Conservation (phyloP, 805 yeast species). For the Debaryomyces tyrocola region DNA sequence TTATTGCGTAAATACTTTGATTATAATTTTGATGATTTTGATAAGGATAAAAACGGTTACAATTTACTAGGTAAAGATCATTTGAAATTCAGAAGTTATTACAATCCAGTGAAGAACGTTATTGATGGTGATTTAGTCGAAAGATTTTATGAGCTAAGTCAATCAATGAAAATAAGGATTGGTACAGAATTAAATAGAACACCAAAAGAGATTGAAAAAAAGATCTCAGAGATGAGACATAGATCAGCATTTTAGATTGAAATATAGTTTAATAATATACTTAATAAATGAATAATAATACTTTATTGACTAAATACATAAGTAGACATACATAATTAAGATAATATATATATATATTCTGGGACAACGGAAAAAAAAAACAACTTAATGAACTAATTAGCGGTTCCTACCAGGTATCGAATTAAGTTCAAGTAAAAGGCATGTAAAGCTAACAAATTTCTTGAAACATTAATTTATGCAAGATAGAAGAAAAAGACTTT, state of each 20-base stretch:
- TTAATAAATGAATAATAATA: background rate
- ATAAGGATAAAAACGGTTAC: conserved; percentile 21
- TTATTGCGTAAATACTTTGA: conserved; percentile 34
- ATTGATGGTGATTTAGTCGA: conserved; percentile 91
- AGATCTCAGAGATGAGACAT: conserved; percentile 52
- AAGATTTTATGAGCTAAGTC: conserved; percentile 38
- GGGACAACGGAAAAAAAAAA: no score
- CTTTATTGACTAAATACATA: background rate
- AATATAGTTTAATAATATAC: no score
- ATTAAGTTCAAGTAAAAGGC: background rate
- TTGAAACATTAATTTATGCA: background rate
- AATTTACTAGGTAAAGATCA: conserved; percentile 67
- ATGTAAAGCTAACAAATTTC: background rate
- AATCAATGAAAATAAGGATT: conserved; percentile 34
- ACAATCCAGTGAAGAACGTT: conserved; percentile 72
- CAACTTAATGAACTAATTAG: no score
- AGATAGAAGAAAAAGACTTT: background rate
- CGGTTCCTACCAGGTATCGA: background rate
- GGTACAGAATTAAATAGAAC: conserved; percentile 45
- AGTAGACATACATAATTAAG: background rate
- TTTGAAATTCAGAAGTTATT: conserved; percentile 68
- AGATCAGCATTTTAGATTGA: conserved; percentile 33
- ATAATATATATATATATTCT: no score
- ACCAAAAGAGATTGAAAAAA: conserved; percentile 50
- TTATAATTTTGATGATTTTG: conserved; percentile 23